Evolutionary conservation across 2,329 filamentous ascomycete species (phyloP).

Genomic region (Fusarium temperatum): DNA sequence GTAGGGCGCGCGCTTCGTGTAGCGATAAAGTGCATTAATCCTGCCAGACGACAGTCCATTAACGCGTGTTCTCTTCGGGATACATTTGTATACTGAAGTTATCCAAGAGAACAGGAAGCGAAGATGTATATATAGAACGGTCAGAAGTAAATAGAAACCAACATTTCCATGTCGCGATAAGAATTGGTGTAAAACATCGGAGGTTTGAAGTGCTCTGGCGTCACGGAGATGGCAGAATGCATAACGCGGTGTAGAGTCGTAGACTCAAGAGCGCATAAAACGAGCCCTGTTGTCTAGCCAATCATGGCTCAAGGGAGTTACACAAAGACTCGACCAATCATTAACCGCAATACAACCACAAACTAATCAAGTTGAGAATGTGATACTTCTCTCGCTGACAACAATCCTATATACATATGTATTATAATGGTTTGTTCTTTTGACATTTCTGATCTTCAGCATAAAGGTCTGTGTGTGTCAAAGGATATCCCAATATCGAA

Average conservation of each 20-base stretch:
- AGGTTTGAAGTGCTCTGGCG: neutral
- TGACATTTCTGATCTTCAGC: accelerated
- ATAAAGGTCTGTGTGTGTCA: accelerated
- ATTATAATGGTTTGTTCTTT: neutral
- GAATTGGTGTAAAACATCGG: neutral
- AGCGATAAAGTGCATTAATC: neutral
- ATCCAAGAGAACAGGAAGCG: neutral
- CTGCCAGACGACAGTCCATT: neutral
- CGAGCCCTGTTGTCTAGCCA: neutral
- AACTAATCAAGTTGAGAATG: neutral
- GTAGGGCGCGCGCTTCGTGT: too few species aligned
- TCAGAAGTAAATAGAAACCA: neutral
- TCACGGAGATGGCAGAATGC: neutral
- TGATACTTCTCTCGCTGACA: neutral
- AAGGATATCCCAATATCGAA: neutral
- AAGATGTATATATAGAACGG: neutral
- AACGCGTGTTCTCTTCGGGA: neutral
- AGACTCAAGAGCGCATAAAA: neutral
- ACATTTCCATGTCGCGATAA: neutral
- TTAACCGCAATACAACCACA: too few species aligned
- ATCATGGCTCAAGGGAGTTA: neutral
- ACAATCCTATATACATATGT: neutral
- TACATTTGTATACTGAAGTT: too few species aligned
- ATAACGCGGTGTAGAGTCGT: too few species aligned
- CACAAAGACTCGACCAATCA: too few species aligned